A percentile compares a stretch with the other conserved stretches of the same genome.
Evolutionary conservation across 495 filamentous ascomycete genomes (phyloP).

Genomic region (Trichoderma orchidacearum): DNA sequence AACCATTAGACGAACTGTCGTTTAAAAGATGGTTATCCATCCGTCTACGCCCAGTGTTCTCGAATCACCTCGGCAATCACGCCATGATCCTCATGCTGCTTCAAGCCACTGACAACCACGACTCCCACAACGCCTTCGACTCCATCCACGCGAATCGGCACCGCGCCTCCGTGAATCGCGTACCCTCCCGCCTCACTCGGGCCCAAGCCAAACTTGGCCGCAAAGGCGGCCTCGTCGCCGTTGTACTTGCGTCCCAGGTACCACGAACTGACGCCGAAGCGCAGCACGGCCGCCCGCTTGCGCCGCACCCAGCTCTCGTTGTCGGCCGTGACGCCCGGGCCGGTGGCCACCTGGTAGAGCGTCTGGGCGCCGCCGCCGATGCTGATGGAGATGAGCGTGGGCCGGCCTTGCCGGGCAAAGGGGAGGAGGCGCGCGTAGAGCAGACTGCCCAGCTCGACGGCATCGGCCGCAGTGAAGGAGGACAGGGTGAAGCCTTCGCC

Average conservation of each 20-base stretch:
- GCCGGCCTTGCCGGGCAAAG: slow-evolving; percentile 23
- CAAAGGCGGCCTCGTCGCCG: slow-evolving; percentile 33
- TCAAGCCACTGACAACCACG: slow-evolving; percentile 61
- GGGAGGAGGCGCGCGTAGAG: slow-evolving; percentile 47
- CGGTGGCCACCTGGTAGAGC: slow-evolving; percentile 27
- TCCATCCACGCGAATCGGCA: slow-evolving; percentile 52
- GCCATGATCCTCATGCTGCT: slow-evolving; percentile 65
- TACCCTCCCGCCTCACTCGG: slow-evolving; percentile 40
- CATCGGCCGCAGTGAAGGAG: slow-evolving; percentile 50
- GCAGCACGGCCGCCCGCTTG: slow-evolving; percentile 46
- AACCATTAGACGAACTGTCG: too few relatives aligned
- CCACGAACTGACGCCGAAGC: slow-evolving; percentile 57
- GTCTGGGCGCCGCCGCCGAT: slow-evolving; percentile 41
- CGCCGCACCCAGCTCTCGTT: slow-evolving; percentile 48
- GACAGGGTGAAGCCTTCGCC: slow-evolving; percentile 32
- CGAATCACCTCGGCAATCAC: slow-evolving; percentile 54
- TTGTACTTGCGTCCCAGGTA: slow-evolving; percentile 46
- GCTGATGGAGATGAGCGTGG: slow-evolving; percentile 53
- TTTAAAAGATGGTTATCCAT: too few relatives aligned
- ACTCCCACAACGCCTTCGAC: slow-evolving; percentile 63
- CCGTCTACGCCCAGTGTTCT: slow-evolving; percentile 25
- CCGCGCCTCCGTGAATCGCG: slow-evolving; percentile 63
- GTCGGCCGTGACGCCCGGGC: slow-evolving; percentile 45
- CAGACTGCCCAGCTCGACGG: slow-evolving; percentile 50
- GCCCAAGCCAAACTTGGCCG: not conserved